phyloP scores from a whole-genome alignment of 352 stramenopile species.

The Phytopythium litorale region DNA sequence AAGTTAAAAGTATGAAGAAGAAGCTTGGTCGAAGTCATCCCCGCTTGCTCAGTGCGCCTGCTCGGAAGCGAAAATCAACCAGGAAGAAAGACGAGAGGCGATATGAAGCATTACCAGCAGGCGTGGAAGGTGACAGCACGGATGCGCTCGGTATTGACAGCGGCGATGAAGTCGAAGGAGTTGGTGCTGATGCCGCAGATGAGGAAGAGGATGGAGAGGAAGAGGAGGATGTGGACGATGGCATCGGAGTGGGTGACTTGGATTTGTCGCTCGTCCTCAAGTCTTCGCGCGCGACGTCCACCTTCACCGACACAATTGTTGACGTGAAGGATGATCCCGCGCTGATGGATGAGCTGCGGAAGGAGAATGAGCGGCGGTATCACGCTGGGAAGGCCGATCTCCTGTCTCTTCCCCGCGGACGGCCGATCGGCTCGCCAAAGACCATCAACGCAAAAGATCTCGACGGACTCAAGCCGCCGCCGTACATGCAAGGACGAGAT shows the following conservation, averaged over 20 bases:
- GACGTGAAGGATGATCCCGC: conserved; percentile 34
- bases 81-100: conserved; percentile 8
- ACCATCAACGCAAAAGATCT: not conserved
- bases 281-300: conserved; percentile 10
- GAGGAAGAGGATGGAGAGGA: conserved; percentile 10
- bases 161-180: conserved; percentile 1
- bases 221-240: conserved; percentile 32
- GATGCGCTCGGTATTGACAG: not conserved
- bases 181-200: conserved; percentile 6
- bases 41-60: not conserved
- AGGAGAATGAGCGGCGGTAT: conserved; percentile 52
- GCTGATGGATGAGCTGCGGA: conserved; percentile 35
- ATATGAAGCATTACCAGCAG: not conserved
- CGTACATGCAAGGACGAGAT: conserved; percentile 58
- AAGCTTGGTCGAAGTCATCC: not conserved
- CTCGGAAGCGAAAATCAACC: not conserved
- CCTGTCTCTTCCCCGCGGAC: conserved; percentile 15
- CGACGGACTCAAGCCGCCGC: conserved; percentile 11
- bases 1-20: not conserved
- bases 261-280: conserved; percentile 23
- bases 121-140: not conserved
- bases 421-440: not conserved
- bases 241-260: conserved; percentile 57
- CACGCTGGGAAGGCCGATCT: conserved; percentile 41
- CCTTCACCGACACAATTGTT: not conserved